Base-by-base conservation (phyloP, 2,329 filamentous ascomycete genomes). In the Geosmithia flava region DNA sequence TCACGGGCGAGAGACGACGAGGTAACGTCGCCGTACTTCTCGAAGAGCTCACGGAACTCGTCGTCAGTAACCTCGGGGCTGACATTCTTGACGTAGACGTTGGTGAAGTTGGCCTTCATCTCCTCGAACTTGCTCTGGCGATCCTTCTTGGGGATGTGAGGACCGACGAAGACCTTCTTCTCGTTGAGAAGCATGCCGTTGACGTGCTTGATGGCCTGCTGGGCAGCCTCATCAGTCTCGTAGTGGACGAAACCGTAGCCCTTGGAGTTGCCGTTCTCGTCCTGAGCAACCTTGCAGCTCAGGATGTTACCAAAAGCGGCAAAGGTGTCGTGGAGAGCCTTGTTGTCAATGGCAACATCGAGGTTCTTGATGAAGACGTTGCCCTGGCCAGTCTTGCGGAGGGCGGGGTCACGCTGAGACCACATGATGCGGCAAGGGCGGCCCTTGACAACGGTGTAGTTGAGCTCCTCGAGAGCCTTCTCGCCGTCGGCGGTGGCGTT, bases 31-130 rank as follows among this genome's bases (percentile, higher is more conserved):
- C 93, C 93, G 62, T 81, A 95, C 69, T 83, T 83, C 76, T 93
- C 87, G 60, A 98, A 97, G 46, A 97, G 76, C 53, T 83, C 78
- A 59, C 89, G 88, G 81, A 98, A 97, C 65, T 97, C 85, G 8
- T 97, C 90, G 53, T 98, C 93, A 51, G 81, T 85, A 54, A 84
- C 87, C 45, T 96, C 91, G 37, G 72, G 62, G 60, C 83, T 80
- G 59, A 98, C 85, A 75, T 98, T 98, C 83, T 98, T 98, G 75
- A 98, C 87, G 74, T 98, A 98, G 70, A 98, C 83, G 69, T 98
- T 98, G 76, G 93, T 98, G 80, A 94, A 98, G 79, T 98, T 98
- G 69, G 93, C 93, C 84, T 98, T 98, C 91, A 98, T 98, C 79
- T 98, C 93, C 76, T 98, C 93, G 60, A 97, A 97, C 76, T 98